Conservation (phyloP, 495 filamentous ascomycete species). For the Penicillium goetzii region DNA sequence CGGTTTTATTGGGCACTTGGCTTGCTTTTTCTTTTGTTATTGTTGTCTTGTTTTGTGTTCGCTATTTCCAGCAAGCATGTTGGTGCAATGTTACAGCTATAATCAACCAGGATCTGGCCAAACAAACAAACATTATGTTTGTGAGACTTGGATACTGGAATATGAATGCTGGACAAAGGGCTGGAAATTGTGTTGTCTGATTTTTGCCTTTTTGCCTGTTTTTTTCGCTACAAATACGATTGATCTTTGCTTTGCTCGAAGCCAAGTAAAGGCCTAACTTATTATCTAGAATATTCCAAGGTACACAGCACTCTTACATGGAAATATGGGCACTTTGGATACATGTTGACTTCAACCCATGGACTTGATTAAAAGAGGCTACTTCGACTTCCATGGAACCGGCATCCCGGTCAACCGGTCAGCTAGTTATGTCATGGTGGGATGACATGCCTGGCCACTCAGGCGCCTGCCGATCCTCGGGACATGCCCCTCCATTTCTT, state of each 20-base stretch:
- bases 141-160: not conserved
- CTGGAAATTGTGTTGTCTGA: not conserved
- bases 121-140: not conserved
- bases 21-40: not conserved
- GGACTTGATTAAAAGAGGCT: not conserved
- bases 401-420: slow-evolving; percentile 7
- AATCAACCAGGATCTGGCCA: not conserved
- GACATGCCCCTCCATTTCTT: slow-evolving; percentile 33
- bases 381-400: not conserved
- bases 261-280: slow-evolving; percentile 3
- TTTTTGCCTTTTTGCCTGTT: not conserved
- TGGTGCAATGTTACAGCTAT: not conserved
- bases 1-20: slow-evolving; percentile 10
- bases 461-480: slow-evolving; percentile 21
- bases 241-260: slow-evolving; percentile 6
- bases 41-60: not conserved
- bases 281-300: not conserved
- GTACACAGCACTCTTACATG: not conserved
- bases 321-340: not conserved
- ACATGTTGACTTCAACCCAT: not conserved
- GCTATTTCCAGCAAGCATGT: not conserved
- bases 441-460: slow-evolving; percentile 12
- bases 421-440: slow-evolving; percentile 25
- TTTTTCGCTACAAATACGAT: not conserved
- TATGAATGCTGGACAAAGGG: not conserved